These are phyloP conservation scores for Zizania latifolia DNA, from an alignment of 176 grass and related monocot genomes.

Conservation along the genomic window DNA sequence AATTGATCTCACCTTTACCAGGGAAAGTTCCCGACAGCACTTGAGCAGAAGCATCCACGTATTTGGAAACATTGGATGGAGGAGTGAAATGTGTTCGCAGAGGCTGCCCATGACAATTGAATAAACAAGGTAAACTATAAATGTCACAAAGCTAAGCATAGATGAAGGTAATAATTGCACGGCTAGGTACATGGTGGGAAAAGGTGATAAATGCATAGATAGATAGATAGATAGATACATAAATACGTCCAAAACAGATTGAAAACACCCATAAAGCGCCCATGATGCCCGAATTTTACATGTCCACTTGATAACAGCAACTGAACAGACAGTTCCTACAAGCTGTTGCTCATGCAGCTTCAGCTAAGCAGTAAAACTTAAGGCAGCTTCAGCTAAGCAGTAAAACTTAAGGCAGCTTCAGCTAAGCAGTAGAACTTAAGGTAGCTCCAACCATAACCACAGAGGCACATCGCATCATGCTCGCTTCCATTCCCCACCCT, in stretches of 20 bases:
- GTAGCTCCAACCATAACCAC: no score
- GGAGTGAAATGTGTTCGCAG: background rate
- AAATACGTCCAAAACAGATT: background rate
- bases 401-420: constrained; percentile 9
- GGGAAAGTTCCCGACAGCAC: background rate
- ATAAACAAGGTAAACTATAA: constrained; percentile 16
- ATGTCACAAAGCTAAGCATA: background rate
- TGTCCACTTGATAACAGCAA: background rate
- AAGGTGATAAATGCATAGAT: background rate
- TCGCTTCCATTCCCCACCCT: background rate
- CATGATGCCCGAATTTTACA: background rate
- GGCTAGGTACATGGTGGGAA: background rate
- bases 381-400: constrained; percentile 9
- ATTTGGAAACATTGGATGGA: constrained; percentile 21
- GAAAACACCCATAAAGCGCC: background rate
- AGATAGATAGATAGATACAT: no score
- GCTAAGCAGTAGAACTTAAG: background rate
- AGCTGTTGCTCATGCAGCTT: background rate
- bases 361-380: background rate
- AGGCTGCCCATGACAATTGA: constrained; percentile 17
- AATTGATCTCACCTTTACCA: constrained; percentile 28
- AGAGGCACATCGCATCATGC: no score
- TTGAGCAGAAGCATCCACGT: constrained; percentile 26
- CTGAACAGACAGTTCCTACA: background rate
- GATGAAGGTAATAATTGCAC: background rate